These are phyloP conservation scores for Leucoagaricus sp. DNA, from an alignment of 1,284 basidiomycete species.

Conservation along the genomic window DNA sequence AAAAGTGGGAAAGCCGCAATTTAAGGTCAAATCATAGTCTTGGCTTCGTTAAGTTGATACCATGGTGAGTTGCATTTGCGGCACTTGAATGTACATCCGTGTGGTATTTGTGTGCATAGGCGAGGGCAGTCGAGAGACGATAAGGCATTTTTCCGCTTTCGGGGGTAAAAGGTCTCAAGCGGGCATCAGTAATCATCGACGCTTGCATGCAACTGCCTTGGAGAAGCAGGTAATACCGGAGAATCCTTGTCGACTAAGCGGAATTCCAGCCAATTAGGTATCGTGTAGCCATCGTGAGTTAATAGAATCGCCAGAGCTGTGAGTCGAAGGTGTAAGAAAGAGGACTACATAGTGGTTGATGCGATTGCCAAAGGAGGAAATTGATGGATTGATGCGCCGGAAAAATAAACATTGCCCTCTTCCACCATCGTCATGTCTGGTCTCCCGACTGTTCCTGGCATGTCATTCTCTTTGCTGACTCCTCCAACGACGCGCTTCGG, in stretches of 20 bases:
- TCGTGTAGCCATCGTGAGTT: background rate
- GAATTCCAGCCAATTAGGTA: background rate
- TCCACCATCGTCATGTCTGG: background rate
- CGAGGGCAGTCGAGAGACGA: background rate
- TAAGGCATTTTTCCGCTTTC: background rate
- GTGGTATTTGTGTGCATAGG: background rate
- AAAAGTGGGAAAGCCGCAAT: too few species aligned
- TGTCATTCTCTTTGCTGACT: constrained; percentile 20
- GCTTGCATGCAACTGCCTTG: background rate
- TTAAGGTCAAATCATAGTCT: too few species aligned
- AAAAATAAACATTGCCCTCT: background rate
- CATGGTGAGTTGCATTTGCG: background rate
- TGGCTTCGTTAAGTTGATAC: background rate
- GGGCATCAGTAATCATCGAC: background rate
- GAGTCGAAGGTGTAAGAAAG: background rate
- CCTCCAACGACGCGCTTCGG: constrained; percentile 23
- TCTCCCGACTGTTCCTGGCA: background rate
- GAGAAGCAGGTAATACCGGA: too few species aligned
- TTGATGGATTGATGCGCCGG: background rate
- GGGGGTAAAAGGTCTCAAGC: background rate
- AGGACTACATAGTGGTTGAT: background rate
- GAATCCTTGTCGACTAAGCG: background rate
- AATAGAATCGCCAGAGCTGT: background rate
- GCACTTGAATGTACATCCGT: background rate
- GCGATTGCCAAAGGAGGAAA: background rate